These are phyloP conservation scores for Globisporangium radiosum DNA, from an alignment of 352 stramenopile genomes.

Conservation along the genomic window DNA sequence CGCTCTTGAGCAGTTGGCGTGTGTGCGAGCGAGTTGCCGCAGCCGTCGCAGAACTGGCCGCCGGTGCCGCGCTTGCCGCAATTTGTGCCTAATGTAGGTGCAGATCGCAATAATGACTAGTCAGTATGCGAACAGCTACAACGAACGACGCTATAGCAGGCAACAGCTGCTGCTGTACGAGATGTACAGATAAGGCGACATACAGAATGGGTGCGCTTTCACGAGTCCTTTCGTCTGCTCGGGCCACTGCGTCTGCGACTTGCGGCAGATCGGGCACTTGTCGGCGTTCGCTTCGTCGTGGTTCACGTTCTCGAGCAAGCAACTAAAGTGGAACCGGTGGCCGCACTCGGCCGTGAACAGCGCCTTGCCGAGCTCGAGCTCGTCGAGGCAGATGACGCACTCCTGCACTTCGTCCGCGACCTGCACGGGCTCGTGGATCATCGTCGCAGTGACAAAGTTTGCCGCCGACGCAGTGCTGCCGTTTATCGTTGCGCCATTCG, in stretches of 20 bases:
- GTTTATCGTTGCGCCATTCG: neutral
- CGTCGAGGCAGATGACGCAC: slow-evolving; percentile 84
- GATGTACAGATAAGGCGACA: slow-evolving; percentile 1
- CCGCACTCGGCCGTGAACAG: slow-evolving; percentile 83
- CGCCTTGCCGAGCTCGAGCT: slow-evolving; percentile 51
- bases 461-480: neutral
- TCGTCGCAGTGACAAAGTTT: slow-evolving; percentile 20
- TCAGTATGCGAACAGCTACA: no score
- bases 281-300: slow-evolving; percentile 85
- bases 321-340: slow-evolving; percentile 84
- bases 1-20: slow-evolving; percentile 70
- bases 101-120: no score
- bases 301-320: slow-evolving; percentile 85
- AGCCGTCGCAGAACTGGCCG: slow-evolving; percentile 69
- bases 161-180: neutral
- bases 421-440: slow-evolving; percentile 17
- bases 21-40: slow-evolving; percentile 63
- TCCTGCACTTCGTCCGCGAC: slow-evolving; percentile 40
- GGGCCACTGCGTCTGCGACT: slow-evolving; percentile 77
- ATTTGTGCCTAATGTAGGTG: slow-evolving; percentile 38
- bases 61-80: slow-evolving; percentile 66
- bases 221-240: slow-evolving; percentile 81
- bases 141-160: no score
- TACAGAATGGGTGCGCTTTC: slow-evolving; percentile 82
- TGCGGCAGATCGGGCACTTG: slow-evolving; percentile 86